Evolutionary conservation across 805 yeast species (phyloP).

Genomic region (Ogataea siamensis): DNA sequence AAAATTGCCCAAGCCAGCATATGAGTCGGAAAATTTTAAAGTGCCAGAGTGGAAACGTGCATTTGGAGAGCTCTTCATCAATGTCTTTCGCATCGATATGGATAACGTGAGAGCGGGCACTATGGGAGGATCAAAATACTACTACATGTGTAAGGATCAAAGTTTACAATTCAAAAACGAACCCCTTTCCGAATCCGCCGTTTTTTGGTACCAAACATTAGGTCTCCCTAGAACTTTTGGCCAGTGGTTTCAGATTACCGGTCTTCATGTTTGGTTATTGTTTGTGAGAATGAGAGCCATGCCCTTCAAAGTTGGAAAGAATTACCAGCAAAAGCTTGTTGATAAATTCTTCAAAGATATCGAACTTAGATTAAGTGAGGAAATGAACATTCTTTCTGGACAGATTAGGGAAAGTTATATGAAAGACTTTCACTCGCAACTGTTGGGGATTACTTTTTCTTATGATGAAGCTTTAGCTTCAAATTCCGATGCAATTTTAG

Average conservation of each 20-base stretch:
- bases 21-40: slow-evolving; percentile 30
- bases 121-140: slow-evolving; percentile 85
- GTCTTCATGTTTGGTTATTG: slow-evolving; percentile 89
- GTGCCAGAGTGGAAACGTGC: slow-evolving; percentile 51
- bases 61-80: slow-evolving; percentile 64
- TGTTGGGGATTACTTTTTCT: slow-evolving; percentile 84
- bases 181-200: slow-evolving; percentile 67
- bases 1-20: slow-evolving; percentile 30
- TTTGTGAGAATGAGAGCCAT: slow-evolving; percentile 94
- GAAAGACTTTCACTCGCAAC: slow-evolving; percentile 86
- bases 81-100: slow-evolving; percentile 75
- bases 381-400: slow-evolving; percentile 78
- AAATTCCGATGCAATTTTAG: slow-evolving; percentile 68
- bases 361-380: slow-evolving; percentile 80
- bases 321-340: slow-evolving; percentile 87
- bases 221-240: slow-evolving; percentile 82
- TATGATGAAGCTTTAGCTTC: slow-evolving; percentile 89
- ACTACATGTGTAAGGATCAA: slow-evolving; percentile 83
- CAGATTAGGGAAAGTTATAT: slow-evolving; percentile 80
- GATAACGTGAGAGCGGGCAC: slow-evolving; percentile 92
- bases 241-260: slow-evolving; percentile 95
- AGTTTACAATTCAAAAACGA: slow-evolving; percentile 76
- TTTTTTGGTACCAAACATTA: slow-evolving; percentile 81
- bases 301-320: slow-evolving; percentile 85
- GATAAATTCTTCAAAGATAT: slow-evolving; percentile 89